A percentile compares a stretch with the other conserved stretches of the same genome.
Evolutionary conservation across 202 grass and related monocot species (phyloP).

Genomic region (Brachypodium distachyon): DNA sequence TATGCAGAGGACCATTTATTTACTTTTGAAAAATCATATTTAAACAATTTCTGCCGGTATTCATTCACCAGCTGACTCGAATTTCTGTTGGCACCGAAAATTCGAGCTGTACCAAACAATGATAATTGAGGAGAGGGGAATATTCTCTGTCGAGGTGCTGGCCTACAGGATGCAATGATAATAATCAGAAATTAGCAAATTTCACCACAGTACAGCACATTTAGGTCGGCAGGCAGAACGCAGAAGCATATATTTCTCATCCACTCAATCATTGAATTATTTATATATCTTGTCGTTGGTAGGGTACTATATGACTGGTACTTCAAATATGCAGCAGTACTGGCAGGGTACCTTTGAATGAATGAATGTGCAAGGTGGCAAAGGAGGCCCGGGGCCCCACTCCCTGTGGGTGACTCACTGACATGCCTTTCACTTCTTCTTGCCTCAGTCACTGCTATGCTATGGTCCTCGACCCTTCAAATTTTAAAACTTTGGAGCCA

Average conservation of each 20-base stretch:
- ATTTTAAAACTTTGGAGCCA: not conserved
- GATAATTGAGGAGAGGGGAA: constrained; percentile 2
- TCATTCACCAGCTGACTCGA: not conserved
- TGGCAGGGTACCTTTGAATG: not conserved
- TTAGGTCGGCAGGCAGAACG: too few species aligned
- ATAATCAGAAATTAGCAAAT: not conserved
- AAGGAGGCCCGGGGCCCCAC: not conserved
- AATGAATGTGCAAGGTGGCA: not conserved
- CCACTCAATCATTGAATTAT: not conserved
- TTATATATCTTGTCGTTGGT: not conserved
- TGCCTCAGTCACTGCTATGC: not conserved
- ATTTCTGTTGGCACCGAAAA: not conserved
- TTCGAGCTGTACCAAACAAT: not conserved
- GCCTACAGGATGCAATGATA: not conserved
- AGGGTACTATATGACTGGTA: not conserved
- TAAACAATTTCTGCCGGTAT: too few species aligned
- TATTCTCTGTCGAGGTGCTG: constrained; percentile 15
- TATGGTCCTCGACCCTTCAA: not conserved
- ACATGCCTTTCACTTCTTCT: not conserved
- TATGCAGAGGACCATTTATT: too few species aligned
- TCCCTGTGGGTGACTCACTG: not conserved
- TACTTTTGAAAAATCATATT: too few species aligned
- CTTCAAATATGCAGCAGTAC: not conserved
- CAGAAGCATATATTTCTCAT: too few species aligned
- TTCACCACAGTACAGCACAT: constrained; percentile 5